Conservation (phyloP, 768 basidiomycete genomes). For the Lentinula edodes region DNA sequence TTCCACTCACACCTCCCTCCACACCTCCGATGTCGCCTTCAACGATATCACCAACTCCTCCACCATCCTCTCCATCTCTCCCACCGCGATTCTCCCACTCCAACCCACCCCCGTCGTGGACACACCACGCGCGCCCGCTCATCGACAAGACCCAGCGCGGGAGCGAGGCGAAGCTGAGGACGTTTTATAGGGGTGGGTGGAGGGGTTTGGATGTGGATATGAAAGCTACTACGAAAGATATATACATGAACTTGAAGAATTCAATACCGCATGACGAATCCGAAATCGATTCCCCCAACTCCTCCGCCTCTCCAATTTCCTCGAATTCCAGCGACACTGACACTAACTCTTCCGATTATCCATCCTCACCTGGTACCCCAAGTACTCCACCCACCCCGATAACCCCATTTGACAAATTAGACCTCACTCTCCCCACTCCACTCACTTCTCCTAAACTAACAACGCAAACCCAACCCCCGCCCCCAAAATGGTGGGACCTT, state of each 20-base stretch:
- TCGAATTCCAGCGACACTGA: too few relatives aligned
- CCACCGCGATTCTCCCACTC: constrained; percentile 17
- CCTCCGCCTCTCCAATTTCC: not conserved
- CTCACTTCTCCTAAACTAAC: not conserved
- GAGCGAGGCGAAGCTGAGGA: constrained; percentile 21
- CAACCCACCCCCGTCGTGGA: constrained; percentile 47
- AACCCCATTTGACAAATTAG: too few relatives aligned
- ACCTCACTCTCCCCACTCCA: not conserved
- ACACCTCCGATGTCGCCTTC: too few relatives aligned
- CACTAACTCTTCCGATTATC: too few relatives aligned
- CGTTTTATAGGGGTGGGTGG: constrained; percentile 59
- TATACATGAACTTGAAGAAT: too few relatives aligned
- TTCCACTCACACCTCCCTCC: too few relatives aligned
- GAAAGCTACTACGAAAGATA: too few relatives aligned
- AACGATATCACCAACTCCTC: not conserved
- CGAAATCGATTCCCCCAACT: not conserved
- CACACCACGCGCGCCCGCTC: constrained; percentile 26
- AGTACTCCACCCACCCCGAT: too few relatives aligned
- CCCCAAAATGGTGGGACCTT: constrained; percentile 56
- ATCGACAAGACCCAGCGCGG: constrained; percentile 28
- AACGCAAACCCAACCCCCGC: not conserved
- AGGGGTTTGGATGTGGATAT: too few relatives aligned
- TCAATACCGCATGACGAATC: too few relatives aligned
- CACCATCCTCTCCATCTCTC: not conserved
- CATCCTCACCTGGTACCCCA: too few relatives aligned